Conservation (phyloP, 768 basidiomycete genomes). For the Paxillus rubicundulus region DNA sequence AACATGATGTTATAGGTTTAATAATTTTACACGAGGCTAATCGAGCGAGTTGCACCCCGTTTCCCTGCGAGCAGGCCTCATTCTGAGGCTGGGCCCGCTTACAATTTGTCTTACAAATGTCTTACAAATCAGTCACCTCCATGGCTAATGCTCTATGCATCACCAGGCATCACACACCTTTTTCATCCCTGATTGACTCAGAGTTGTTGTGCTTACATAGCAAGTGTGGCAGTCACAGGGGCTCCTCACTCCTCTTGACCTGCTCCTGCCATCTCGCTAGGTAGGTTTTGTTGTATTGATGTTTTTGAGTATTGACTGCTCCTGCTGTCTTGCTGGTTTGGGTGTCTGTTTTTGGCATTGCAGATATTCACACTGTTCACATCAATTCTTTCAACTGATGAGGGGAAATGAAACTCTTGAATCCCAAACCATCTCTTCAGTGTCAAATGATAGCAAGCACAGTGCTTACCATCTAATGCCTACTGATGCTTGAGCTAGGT, state of each 20-base stretch:
- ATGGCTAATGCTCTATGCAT: not conserved
- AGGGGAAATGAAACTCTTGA: not conserved
- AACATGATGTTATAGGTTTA: too few relatives aligned
- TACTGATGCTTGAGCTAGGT: too few relatives aligned
- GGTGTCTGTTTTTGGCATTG: not conserved
- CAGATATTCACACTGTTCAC: not conserved
- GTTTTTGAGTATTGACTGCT: not conserved
- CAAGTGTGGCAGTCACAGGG: not conserved
- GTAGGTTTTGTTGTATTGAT: not conserved
- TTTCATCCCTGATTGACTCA: not conserved
- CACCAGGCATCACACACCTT: not conserved
- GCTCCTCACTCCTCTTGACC: too few relatives aligned
- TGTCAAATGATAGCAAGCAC: too few relatives aligned
- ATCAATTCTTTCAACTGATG: not conserved
- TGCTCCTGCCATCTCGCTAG: too few relatives aligned
- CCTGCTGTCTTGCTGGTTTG: not conserved
- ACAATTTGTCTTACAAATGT: not conserved
- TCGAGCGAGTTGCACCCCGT: not conserved
- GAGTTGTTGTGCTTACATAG: not conserved
- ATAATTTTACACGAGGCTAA: not conserved
- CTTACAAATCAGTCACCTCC: not conserved
- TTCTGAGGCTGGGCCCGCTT: not conserved
- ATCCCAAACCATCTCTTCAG: not conserved
- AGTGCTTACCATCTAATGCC: too few relatives aligned
- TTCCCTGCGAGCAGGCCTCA: not conserved